A percentile compares a stretch with the other conserved stretches of the same genome.
Evolutionary conservation across 2,329 filamentous ascomycete genomes (phyloP).

Genomic region (Scedosporium dehoogii): DNA sequence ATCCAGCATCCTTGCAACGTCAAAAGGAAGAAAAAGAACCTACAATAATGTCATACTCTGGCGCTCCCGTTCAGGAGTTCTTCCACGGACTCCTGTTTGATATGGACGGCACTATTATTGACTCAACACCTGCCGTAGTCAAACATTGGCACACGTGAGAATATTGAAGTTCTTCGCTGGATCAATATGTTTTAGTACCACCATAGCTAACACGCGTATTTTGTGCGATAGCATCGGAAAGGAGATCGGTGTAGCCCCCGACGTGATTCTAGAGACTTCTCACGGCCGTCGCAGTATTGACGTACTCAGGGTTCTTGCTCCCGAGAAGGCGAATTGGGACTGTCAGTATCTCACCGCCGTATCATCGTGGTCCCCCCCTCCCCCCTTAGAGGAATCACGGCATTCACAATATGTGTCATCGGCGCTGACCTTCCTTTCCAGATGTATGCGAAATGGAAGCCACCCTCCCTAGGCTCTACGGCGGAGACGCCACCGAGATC

Average conservation of each 20-base stretch:
- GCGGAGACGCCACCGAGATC: conserved; percentile 71
- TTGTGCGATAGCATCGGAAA: conserved; percentile 56
- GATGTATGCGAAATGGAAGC: conserved; percentile 74
- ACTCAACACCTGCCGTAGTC: conserved; percentile 65
- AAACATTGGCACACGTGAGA: conserved; percentile 66
- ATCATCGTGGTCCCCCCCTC: background rate
- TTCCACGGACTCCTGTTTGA: conserved; percentile 57
- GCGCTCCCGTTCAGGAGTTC: conserved; percentile 33
- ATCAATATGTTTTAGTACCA: too few relatives aligned
- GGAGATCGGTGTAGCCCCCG: conserved; percentile 77
- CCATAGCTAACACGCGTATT: background rate
- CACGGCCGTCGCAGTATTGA: conserved; percentile 90
- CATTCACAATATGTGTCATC: background rate
- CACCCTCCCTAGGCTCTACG: conserved; percentile 65
- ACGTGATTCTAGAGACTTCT: conserved; percentile 77
- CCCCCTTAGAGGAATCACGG: too few relatives aligned
- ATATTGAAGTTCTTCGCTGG: background rate
- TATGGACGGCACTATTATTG: conserved; percentile 78
- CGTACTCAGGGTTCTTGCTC: conserved; percentile 66
- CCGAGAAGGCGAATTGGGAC: conserved; percentile 84
- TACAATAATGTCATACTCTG: conserved; percentile 22
- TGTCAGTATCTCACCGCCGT: conserved; percentile 47
- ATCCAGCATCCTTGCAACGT: too few relatives aligned
- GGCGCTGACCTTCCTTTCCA: conserved; percentile 22
- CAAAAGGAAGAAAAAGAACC: background rate